Conservation (phyloP, 1,139 yeast genomes). For the Kodamaea ohmeri region DNA sequence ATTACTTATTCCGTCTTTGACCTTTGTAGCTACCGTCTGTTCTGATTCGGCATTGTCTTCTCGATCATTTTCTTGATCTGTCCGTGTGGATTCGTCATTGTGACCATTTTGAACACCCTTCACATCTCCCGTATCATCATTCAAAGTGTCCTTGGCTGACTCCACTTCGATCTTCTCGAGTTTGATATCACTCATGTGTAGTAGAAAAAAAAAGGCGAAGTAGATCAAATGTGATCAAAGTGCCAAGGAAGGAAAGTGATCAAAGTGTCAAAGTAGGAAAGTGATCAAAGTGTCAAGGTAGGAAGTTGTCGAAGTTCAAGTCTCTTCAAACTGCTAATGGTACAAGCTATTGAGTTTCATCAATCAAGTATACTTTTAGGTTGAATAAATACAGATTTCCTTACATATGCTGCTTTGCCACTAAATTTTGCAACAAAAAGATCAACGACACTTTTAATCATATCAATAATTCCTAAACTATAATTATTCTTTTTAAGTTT, state of each 20-base stretch:
- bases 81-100: no score
- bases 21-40: background rate
- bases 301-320: background rate
- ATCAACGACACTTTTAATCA: no score
- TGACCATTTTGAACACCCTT: no score
- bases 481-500: no score
- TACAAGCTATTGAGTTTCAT: no score
- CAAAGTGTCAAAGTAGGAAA: background rate
- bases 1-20: background rate
- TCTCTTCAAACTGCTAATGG: no score
- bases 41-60: background rate
- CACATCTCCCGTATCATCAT: background rate
- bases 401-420: no score
- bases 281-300: background rate
- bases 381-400: no score
- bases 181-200: conserved; percentile 2
- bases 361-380: no score
- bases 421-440: no score
- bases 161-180: background rate
- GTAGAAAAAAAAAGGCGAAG: conserved; percentile 4
- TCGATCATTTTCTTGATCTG: no score
- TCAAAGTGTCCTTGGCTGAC: background rate
- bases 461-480: no score
- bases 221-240: background rate
- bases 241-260: background rate